Evolutionary conservation across 768 basidiomycete species (phyloP), one percentile per base, ranked within the genome.

Genomic region (Boletus rubropictus): DNA sequence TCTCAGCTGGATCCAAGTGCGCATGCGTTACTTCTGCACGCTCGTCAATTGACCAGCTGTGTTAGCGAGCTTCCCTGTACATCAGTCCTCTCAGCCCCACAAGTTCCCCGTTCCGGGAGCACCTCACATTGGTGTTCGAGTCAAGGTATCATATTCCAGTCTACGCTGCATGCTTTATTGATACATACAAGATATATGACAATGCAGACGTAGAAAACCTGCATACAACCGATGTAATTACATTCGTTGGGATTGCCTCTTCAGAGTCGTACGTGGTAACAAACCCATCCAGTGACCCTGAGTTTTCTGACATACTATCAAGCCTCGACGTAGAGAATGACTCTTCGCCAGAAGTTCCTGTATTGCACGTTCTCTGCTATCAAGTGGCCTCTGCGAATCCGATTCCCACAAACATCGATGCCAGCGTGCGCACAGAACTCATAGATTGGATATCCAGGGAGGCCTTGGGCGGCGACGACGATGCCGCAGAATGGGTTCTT

Each of bases 401-500:
- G 20, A 25, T 18, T 17, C 39, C 49, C 49, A 20, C 44, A 52
- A 36, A 42, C 46, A 17, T 54, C 42, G 39, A 49, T 41, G 17
- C 46, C 31, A 44, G 52, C 12, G 48, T 79, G 14, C 72, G 84
- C 31, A 58, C 72, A 7, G 76, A 82, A 37, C 69, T 92, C 15
- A 72, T 90, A 32, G 51, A 67, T 0, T 92, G 89, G 89, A 77
- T 92, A 40, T 84, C 88, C 1, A 65, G 74, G 20, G 80, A 86
- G 57, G 79, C 74, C 10, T 71, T 91, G 4, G 84, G 74, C 0
- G 83, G 85, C 4, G 89, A 92, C 57, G 62, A 56, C 25, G 69
- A 78, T 18, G 81, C 82, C 2, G 86, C 88, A 20, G 83, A 89
- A 65, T 89, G 84, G 84, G 70, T 86, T 7, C 69, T 91, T 5